Percentiles rank a stretch among this genome's conserved stretches.
Evolutionary conservation across 2,329 filamentous ascomycete genomes (phyloP).

Genomic region (Colletotrichum sp.): DNA sequence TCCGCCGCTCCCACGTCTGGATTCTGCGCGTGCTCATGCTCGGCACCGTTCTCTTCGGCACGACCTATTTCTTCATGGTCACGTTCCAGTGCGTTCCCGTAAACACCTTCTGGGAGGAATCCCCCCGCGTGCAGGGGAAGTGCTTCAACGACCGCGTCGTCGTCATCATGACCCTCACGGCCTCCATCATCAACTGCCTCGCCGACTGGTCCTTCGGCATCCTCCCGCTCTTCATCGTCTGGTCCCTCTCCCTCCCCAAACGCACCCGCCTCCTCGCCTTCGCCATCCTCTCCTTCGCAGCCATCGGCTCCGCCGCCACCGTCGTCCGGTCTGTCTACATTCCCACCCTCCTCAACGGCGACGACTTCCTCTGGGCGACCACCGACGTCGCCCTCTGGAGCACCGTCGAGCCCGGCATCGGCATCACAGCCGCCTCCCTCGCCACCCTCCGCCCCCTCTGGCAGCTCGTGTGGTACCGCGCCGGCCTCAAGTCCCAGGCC

Average conservation of each 20-base stretch:
- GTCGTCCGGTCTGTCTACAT: constrained; percentile 49
- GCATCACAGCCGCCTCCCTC: constrained; percentile 41
- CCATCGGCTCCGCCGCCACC: constrained; percentile 40
- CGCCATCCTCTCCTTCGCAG: constrained; percentile 35
- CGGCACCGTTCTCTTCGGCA: constrained; percentile 39
- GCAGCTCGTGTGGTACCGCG: constrained; percentile 8
- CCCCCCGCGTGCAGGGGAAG: constrained; percentile 29
- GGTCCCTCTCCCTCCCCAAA: constrained; percentile 43
- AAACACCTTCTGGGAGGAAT: constrained; percentile 41
- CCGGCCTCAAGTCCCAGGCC: background rate
- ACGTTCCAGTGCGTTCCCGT: constrained; percentile 45
- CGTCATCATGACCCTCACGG: constrained; percentile 36
- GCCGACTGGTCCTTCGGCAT: constrained; percentile 46
- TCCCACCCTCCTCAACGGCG: constrained; percentile 35
- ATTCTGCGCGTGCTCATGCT: constrained; percentile 40
- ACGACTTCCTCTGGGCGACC: constrained; percentile 48
- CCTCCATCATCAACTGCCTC: constrained; percentile 41
- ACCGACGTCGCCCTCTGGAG: constrained; percentile 51
- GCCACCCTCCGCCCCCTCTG: constrained; percentile 44
- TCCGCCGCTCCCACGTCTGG: constrained; percentile 34
- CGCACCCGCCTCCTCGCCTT: constrained; percentile 42
- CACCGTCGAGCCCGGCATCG: constrained; percentile 48
- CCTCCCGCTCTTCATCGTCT: constrained; percentile 44
- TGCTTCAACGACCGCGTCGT: constrained; percentile 33
- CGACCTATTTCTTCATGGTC: constrained; percentile 45